Evolutionary conservation across 2,329 filamentous ascomycete species (phyloP).

Genomic region (Septoria petroselini): DNA sequence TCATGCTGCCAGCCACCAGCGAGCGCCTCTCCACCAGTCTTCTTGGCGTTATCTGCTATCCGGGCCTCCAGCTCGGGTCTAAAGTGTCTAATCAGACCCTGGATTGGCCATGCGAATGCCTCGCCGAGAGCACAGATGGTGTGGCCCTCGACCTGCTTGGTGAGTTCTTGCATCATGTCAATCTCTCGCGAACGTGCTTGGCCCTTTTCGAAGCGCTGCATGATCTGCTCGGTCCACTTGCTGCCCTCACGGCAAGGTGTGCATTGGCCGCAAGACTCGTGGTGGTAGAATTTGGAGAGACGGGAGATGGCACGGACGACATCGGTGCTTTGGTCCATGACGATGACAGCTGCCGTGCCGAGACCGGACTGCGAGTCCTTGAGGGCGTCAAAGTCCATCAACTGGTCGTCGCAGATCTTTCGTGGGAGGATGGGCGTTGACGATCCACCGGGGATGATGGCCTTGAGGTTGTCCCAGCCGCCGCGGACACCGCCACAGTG

Average conservation of each 20-base stretch:
- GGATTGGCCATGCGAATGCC: constrained; percentile 97
- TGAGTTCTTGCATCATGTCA: constrained; percentile 98
- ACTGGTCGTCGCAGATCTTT: constrained; percentile 82
- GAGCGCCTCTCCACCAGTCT: constrained; percentile 69
- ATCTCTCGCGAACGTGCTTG: constrained; percentile 88
- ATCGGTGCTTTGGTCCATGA: constrained; percentile 98
- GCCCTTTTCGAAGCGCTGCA: constrained; percentile 92
- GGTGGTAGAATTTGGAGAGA: constrained; percentile 94
- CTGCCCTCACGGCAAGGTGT: constrained; percentile 98
- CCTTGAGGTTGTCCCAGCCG: constrained; percentile 96
- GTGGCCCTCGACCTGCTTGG: constrained; percentile 98
- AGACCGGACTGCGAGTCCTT: constrained; percentile 98
- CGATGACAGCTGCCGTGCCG: constrained; percentile 94
- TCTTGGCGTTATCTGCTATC: constrained; percentile 74
- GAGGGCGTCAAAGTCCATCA: constrained; percentile 98
- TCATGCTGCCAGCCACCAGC: constrained; percentile 86
- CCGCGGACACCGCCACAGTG: constrained; percentile 96
- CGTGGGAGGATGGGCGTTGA: constrained; percentile 95
- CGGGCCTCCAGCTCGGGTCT: constrained; percentile 89
- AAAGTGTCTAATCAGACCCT: constrained; percentile 98
- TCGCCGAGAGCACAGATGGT: constrained; percentile 97
- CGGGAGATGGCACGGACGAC: constrained; percentile 91
- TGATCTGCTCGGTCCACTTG: constrained; percentile 99
- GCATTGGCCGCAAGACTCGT: constrained; percentile 97
- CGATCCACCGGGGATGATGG: constrained; percentile 91